These are phyloP conservation scores for Tuber calosporum DNA, from an alignment of 495 filamentous ascomycete species.

Conservation along the genomic window DNA sequence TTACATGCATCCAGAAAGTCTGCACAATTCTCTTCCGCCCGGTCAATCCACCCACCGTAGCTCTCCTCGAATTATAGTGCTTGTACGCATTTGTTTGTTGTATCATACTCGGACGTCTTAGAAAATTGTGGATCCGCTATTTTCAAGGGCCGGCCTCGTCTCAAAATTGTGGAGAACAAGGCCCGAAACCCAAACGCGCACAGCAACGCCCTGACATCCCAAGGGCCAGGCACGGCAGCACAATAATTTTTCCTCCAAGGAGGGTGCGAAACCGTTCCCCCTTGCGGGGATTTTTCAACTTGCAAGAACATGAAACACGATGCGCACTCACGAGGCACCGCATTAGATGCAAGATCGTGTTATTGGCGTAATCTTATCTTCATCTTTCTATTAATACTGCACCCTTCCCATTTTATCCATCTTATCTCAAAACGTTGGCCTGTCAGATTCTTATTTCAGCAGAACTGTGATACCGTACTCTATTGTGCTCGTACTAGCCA, in stretches of 20 bases:
- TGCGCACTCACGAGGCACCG: background rate
- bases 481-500: too few relatives aligned
- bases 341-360: background rate
- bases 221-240: background rate
- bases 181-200: background rate
- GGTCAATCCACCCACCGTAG: background rate
- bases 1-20: background rate
- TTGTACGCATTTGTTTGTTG: background rate
- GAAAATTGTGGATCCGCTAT: background rate
- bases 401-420: background rate
- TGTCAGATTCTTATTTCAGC: background rate
- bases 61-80: background rate
- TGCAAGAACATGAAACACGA: background rate
- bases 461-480: background rate
- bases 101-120: background rate
- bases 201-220: background rate
- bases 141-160: background rate
- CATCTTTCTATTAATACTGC: background rate
- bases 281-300: constrained; percentile 6
- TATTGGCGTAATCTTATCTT: background rate
- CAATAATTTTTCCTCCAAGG: background rate
- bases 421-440: background rate
- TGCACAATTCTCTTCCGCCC: background rate
- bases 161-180: background rate
- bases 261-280: background rate